Percentiles rank a stretch among this genome's conserved stretches.
Conservation (phyloP, 164 flowering plant genomes). For the Euptelea pleiosperma region DNA sequence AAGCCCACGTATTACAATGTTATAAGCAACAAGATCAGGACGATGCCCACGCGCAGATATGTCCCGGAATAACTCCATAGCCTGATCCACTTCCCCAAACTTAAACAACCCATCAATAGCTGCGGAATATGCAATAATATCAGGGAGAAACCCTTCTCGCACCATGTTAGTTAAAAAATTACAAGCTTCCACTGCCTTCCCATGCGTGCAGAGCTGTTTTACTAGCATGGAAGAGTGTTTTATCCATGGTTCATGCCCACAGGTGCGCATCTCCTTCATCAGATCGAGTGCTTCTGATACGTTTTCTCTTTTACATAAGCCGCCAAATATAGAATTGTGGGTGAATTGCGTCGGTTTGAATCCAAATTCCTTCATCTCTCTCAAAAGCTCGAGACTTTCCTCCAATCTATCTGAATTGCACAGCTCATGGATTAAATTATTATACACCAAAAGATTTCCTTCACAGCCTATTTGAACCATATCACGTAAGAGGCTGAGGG, state of each 20-base stretch:
- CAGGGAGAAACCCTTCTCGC: slow-evolving; percentile 58
- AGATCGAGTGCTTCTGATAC: slow-evolving; percentile 48
- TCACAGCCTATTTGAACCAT: slow-evolving; percentile 48
- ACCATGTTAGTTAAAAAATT: slow-evolving; percentile 55
- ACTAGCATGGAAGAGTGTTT: slow-evolving; percentile 63
- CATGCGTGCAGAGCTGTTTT: slow-evolving; percentile 46
- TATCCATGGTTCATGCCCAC: slow-evolving; percentile 82
- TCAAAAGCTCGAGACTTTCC: slow-evolving; percentile 49
- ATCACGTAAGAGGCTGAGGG: slow-evolving; percentile 50
- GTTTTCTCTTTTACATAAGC: slow-evolving; percentile 60
- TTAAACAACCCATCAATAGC: slow-evolving; percentile 57
- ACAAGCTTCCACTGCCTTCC: slow-evolving; percentile 55
- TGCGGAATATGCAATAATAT: slow-evolving; percentile 68
- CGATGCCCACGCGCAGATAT: slow-evolving; percentile 45
- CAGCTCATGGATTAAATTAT: slow-evolving; percentile 61
- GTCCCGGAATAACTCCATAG: slow-evolving; percentile 52
- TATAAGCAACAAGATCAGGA: slow-evolving; percentile 81
- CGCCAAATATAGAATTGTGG: slow-evolving; percentile 60
- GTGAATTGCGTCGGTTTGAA: slow-evolving; percentile 66
- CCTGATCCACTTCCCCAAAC: slow-evolving; percentile 45
- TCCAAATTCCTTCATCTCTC: slow-evolving; percentile 60
- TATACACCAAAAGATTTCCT: slow-evolving; percentile 43
- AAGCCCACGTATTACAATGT: slow-evolving; percentile 65
- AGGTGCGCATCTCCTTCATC: slow-evolving; percentile 53
- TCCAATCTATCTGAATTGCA: slow-evolving; percentile 58